A percentile compares a stretch with the other conserved stretches of the same genome.
phyloP scores from a whole-genome alignment of 2,329 filamentous ascomycete species.

The Myotisia sp. region DNA sequence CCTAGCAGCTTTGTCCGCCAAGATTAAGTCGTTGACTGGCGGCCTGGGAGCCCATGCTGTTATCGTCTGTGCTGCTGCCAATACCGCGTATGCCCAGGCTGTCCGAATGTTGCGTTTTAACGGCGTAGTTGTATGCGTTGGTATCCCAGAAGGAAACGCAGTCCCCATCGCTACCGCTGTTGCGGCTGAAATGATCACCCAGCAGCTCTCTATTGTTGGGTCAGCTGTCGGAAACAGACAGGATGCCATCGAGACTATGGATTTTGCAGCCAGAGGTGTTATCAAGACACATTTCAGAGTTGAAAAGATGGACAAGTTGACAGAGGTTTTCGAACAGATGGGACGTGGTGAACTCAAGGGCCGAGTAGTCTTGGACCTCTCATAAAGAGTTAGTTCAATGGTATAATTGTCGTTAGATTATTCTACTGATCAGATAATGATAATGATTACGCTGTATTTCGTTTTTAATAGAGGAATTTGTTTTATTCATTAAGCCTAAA shows the following conservation, averaged over 20 bases:
- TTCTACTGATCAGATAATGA: no score
- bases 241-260: constrained; percentile 37
- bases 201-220: constrained; percentile 35
- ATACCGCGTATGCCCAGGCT: constrained; percentile 38
- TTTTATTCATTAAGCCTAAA: no score
- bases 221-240: constrained; percentile 38
- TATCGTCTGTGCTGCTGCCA: constrained; percentile 41
- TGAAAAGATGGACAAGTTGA: constrained; percentile 37
- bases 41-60: constrained; percentile 48
- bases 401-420: no score
- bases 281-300: constrained; percentile 32
- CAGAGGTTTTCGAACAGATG: constrained; percentile 34
- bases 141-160: constrained; percentile 35
- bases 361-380: constrained; percentile 35
- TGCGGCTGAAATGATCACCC: constrained; percentile 29
- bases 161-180: constrained; percentile 33
- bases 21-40: constrained; percentile 41
- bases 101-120: constrained; percentile 35
- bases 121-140: constrained; percentile 39
- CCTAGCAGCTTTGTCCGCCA: constrained; percentile 37
- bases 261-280: constrained; percentile 35
- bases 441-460: no score
- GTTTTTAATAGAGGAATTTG: no score
- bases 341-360: constrained; percentile 31
- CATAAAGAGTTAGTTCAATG: constrained; percentile 6